Base-by-base conservation (phyloP, 306 rosid species). In the Vachellia pachyceras region DNA sequence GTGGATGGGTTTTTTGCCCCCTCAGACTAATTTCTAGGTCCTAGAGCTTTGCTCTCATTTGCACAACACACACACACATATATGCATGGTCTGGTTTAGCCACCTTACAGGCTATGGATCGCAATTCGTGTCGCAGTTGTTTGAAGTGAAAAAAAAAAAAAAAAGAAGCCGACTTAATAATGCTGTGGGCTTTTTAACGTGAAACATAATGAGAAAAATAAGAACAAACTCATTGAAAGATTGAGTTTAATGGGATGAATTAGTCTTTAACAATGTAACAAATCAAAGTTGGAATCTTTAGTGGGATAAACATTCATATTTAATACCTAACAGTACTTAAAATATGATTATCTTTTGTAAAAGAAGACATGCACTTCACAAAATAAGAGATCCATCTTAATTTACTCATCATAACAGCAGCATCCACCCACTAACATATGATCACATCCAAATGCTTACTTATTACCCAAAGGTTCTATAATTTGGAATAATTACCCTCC, bases 401-500 rank as follows among this genome's bases (percentile, higher is more conserved):
- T 76, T 76, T 55, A 55, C 63, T 66, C 47, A 76, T 80, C 17
- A 86, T 73, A 67, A 75, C 75, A 35, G 18, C 0, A 39, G 29
- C 75, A 77, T 39, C 87, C 42, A 83, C 68, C 83, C 57, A 77
- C 49, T 44, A 68, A 69, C 37, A n/a, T n/a, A n/a, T n/a, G n/a
- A n/a, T n/a, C n/a, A n/a, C n/a, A n/a, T n/a, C n/a, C n/a, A n/a
- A n/a, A n/a, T n/a, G n/a, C n/a, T n/a, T n/a, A 52, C 25, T 39
- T 54, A 49, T 55, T 58, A 74, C 79, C 36, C 60, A 35, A 70
- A 75, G 83, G 37, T 64, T 5, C 47, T 66, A 66, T 82, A 60
- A 45, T 72, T 80, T 45, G 67, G 85, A 77, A 88, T 88, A 49
- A 88, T 88, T 77, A 85, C 64, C 79, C 35, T 20, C 50, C 41